Base-by-base conservation (phyloP, 192 early-diverging fungal genomes). In the Podila horticola region DNA sequence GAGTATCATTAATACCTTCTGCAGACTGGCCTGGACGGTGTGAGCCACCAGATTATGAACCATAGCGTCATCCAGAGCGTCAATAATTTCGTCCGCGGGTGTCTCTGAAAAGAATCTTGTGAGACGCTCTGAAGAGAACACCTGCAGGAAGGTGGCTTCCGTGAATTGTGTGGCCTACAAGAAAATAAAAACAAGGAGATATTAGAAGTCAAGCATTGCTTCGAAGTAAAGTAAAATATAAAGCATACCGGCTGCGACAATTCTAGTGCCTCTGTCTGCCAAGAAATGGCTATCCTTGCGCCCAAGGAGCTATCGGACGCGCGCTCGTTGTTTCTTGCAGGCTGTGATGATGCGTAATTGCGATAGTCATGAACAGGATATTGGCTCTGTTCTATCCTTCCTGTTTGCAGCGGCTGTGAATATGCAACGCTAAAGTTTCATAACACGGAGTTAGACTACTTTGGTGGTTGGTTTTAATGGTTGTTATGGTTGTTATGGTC, bases 31-130 rank as follows among this genome's bases (percentile, higher is more conserved):
- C n/a, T 74, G 82, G 2, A 75, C 79, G 0, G 73, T 76, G 30
- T 85, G 85, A 7, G 74, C 85, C 0, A 77, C 69, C 10, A 86
- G 66, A 22, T 79, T 75, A 64, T 31, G 48, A 58, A 86, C 65
- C 69, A 83, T 81, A 0, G 63, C 64, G 11, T 75, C 86, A 12
- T 83, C 72, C 29, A 74, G 33, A 1, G 65, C 66, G 8, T 79
- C 72, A 19, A 86, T 83, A 52, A 83, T 69, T 28, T 17, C 59
- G n/a, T 83, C 70, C 0, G 79, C 66, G 8, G 67, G 69, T 33
- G 71, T 51, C 45, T 83, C 61, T 5, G 84, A 83, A 31, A 86
- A 86, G 75, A 86, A 86, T 9, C 85, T 62, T 10, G 84, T 86
- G 52, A 85, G 57, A 10, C 81, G 71, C 28, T 73, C 85, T 2